A percentile compares a stretch with the other conserved stretches of the same genome.
Conservation (phyloP, 768 basidiomycete genomes). For the Psilocybe cubensis region DNA sequence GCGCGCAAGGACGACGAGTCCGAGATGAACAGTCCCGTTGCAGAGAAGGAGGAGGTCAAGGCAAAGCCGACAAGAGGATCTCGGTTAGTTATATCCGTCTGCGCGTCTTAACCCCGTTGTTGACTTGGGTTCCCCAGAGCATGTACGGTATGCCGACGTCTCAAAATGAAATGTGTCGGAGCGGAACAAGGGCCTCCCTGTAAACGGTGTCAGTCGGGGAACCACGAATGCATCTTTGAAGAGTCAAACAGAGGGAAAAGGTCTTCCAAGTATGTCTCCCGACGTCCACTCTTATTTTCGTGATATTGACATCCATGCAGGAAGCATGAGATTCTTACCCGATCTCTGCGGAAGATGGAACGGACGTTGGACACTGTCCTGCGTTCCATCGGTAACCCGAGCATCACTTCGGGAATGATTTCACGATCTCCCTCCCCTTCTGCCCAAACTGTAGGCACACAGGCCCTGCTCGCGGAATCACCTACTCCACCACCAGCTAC, state of each 20-base stretch:
- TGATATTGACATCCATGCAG: conserved; percentile 44
- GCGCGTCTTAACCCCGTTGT: conserved; percentile 13
- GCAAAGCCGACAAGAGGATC: conserved; percentile 89
- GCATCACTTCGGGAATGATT: conserved; percentile 77
- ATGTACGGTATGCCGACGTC: conserved; percentile 87
- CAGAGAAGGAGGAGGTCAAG: conserved; percentile 69
- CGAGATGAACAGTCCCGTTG: conserved; percentile 47
- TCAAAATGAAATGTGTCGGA: conserved; percentile 94
- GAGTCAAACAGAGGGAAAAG: conserved; percentile 96
- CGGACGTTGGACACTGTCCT: conserved; percentile 91
- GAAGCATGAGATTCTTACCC: conserved; percentile 83
- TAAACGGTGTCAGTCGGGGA: conserved; percentile 79
- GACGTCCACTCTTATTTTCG: neutral
- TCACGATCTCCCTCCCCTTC: conserved; percentile 80
- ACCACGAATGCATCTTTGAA: conserved; percentile 95
- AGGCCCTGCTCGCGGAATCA: conserved; percentile 56
- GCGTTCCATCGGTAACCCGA: conserved; percentile 85
- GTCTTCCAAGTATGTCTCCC: conserved; percentile 66
- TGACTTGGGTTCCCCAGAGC: conserved; percentile 52
- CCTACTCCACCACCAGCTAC: conserved; percentile 47
- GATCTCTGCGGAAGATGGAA: conserved; percentile 90
- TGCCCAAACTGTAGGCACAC: conserved; percentile 55
- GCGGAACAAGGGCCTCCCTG: conserved; percentile 92
- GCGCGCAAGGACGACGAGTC: conserved; percentile 63
- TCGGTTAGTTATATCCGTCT: conserved; percentile 48